Evolutionary conservation across 495 filamentous ascomycete species (phyloP).

Genomic region (Aspergillus sclerotioniger): DNA sequence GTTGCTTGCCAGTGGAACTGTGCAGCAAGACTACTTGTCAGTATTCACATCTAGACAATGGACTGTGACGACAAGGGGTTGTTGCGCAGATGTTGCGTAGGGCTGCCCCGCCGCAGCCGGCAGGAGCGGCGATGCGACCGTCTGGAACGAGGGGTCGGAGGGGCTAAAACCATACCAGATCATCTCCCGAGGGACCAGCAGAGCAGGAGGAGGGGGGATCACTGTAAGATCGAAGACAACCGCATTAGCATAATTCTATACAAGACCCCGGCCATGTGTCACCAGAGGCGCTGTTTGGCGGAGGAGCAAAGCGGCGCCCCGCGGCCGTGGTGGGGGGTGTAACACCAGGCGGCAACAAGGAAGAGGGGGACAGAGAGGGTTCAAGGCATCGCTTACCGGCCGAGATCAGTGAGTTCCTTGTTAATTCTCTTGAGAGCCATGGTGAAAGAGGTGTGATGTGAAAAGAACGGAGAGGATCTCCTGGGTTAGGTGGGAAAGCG

Average conservation of each 20-base stretch:
- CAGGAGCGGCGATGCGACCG: conserved; percentile 13
- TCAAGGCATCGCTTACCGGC: conserved; percentile 68
- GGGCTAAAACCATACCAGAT: conserved; percentile 71
- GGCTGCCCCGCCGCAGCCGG: conserved; percentile 23
- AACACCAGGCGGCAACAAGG: conserved; percentile 1
- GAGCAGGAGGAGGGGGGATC: conserved; percentile 99
- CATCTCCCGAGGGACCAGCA: conserved; percentile 92
- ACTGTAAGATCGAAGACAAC: conserved; percentile 44
- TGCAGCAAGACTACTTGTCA: conserved; percentile 20
- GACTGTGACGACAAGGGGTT: not conserved
- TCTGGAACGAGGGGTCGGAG: conserved; percentile 11
- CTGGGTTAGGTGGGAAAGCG: conserved; percentile 9
- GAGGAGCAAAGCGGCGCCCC: conserved; percentile 18
- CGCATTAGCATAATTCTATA: not conserved
- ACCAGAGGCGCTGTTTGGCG: not conserved
- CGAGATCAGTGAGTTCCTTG: conserved; percentile 99
- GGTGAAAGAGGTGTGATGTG: conserved; percentile 38
- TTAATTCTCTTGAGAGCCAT: conserved; percentile 99
- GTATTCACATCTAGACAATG: conserved; percentile 6
- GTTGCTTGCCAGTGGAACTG: conserved; percentile 99
- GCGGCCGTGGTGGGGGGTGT: conserved; percentile 23
- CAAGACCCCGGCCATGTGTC: not conserved
- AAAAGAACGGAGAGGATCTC: conserved; percentile 9
- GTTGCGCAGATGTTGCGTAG: conserved; percentile 3
- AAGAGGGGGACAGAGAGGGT: not conserved